These are phyloP conservation scores for Meripilus lineatus DNA, from an alignment of 1,284 basidiomycete species.

Conservation along the genomic window DNA sequence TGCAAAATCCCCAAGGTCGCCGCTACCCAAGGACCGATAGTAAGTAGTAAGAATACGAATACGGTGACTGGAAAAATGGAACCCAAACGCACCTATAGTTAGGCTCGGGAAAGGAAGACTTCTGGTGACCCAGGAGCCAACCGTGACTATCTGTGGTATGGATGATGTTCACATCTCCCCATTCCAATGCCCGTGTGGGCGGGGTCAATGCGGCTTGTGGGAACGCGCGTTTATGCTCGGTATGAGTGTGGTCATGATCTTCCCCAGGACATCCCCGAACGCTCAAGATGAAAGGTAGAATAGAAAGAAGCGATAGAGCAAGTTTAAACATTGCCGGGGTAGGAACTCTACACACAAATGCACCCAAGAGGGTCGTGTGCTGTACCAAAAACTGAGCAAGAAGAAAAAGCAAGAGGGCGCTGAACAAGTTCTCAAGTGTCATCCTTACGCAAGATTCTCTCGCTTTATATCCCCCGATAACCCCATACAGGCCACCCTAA, in stretches of 20 bases:
- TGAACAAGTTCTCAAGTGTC: too few relatives aligned
- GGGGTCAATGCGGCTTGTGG: conserved; percentile 43
- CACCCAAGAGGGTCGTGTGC: too few relatives aligned
- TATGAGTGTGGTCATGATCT: conserved; percentile 28
- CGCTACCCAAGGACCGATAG: conserved; percentile 43
- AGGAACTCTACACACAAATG: too few relatives aligned
- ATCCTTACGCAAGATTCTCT: too few relatives aligned
- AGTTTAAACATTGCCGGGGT: too few relatives aligned
- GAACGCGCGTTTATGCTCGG: conserved; percentile 38
- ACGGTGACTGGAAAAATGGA: background rate
- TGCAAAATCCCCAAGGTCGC: conserved; percentile 78
- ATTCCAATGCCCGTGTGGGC: conserved; percentile 59
- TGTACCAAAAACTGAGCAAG: too few relatives aligned
- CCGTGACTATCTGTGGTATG: conserved; percentile 84
- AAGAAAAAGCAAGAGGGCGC: too few relatives aligned
- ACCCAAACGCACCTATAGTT: conserved; percentile 48
- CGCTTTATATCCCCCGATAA: too few relatives aligned
- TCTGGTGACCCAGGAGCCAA: conserved; percentile 75
- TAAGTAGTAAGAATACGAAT: background rate
- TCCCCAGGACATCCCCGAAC: conserved; percentile 12
- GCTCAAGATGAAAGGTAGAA: background rate
- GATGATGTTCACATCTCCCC: conserved; percentile 76
- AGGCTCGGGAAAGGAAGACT: conserved; percentile 64
- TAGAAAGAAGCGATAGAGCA: too few relatives aligned
- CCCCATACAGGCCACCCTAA: too few relatives aligned